These are phyloP conservation scores for Coniochaeta prunicola DNA, from an alignment of 2,329 filamentous ascomycete species.

Conservation along the genomic window DNA sequence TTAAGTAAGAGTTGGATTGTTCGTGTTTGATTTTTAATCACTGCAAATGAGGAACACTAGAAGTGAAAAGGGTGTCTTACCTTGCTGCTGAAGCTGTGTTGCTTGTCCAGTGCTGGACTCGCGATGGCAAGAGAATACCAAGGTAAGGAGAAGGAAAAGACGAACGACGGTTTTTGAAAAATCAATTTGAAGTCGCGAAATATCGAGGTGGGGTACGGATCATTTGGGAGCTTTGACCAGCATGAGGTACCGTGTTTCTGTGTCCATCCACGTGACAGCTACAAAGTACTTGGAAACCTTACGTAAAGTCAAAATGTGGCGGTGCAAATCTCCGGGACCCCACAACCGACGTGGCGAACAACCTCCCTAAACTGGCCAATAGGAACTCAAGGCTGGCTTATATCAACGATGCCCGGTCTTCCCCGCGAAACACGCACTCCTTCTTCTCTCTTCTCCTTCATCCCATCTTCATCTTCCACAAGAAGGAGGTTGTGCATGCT, in stretches of 20 bases:
- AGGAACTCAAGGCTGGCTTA: background rate
- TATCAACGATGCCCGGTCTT: background rate
- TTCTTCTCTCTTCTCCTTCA: background rate
- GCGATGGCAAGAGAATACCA: constrained; percentile 9
- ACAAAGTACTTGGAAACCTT: too few species aligned
- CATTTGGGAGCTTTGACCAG: background rate
- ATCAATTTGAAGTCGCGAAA: constrained; percentile 1
- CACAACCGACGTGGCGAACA: background rate
- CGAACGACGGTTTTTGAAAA: background rate
- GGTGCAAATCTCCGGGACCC: background rate
- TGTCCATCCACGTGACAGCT: background rate
- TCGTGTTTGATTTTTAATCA: constrained; percentile 40
- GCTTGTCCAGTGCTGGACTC: background rate
- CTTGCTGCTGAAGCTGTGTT: constrained; percentile 13
- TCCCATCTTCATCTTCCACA: background rate
- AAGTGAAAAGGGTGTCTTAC: constrained; percentile 12
- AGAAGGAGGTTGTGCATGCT: too few species aligned
- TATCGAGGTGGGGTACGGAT: background rate
- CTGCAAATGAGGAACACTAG: constrained; percentile 18
- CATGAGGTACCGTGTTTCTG: too few species aligned
- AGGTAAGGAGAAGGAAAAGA: background rate
- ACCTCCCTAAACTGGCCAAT: background rate
- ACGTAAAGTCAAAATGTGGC: too few species aligned
- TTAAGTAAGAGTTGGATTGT: constrained; percentile 59
- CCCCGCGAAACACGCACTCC: background rate